Conservation (phyloP, 345 rosid species). For the Eucalyptus leucophloia region DNA sequence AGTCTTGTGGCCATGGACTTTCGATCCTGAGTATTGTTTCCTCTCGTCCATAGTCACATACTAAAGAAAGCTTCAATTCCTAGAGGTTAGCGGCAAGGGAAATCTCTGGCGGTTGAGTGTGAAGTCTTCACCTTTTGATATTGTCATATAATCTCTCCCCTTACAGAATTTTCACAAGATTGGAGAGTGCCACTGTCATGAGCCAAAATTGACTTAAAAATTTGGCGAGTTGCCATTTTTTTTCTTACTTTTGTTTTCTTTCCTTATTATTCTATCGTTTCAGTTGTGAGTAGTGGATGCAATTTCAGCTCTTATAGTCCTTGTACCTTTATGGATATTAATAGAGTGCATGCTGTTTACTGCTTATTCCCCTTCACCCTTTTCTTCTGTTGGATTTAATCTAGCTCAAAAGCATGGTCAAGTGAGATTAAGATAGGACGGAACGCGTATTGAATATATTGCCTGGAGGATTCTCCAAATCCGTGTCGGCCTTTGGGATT, state of each 20-base stretch:
- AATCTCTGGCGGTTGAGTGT: neutral
- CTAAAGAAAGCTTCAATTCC: neutral
- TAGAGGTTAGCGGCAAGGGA: neutral
- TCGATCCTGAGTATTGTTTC: neutral
- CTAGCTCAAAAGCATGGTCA: neutral
- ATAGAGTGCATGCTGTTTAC: neutral
- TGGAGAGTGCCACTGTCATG: neutral
- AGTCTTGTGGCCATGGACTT: too few relatives aligned
- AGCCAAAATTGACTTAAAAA: neutral
- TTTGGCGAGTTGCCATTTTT: neutral
- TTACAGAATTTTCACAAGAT: neutral
- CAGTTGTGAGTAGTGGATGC: neutral
- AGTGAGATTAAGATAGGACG: neutral
- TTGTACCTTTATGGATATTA: neutral
- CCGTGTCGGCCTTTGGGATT: neutral
- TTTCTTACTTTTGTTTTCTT: neutral
- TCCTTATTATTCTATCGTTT: neutral
- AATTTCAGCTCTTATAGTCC: neutral
- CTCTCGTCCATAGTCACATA: neutral
- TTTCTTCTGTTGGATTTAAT: neutral
- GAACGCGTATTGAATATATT: neutral
- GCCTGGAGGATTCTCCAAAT: neutral
- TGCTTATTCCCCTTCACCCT: neutral
- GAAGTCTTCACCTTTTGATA: neutral
- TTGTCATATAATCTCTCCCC: neutral